Evolutionary conservation across 192 early-diverging fungal genomes (phyloP), one percentile per base, ranked within the genome.

Genomic region (Coemansia brasiliensis): DNA sequence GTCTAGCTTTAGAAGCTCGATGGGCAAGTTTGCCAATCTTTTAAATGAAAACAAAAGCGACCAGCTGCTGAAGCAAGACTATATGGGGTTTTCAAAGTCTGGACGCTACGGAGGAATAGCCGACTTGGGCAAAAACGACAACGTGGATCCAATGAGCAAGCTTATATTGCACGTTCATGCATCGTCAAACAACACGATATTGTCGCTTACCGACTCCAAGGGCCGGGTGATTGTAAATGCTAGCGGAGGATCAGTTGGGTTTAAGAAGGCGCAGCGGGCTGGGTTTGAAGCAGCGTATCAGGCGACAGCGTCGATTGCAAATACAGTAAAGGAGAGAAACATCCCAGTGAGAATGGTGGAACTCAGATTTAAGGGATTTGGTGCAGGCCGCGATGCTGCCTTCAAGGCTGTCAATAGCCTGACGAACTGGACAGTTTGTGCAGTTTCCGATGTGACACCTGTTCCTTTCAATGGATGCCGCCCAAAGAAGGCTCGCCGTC

Each of bases 281-380:
- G 92, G 91, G 25, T 88, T 84, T 60, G 95, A 98, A 74, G 92
- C 92, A 21, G 94, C 92, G 5, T 94, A 96, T 72, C 93, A 92
- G 80, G 89, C 93, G 6, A 87, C 90, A 39, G 58, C 79, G 32
- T 83, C 88, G 67, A 54, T 96, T 61, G 79, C 88, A 32, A 83
- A 86, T 21, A 85, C 83, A 48, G 80, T 84, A 29, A 69, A 85
- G 49, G 86, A 89, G 60, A 87, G 85, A 69, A 85, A 82, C 16
- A 78, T 92, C 13, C 72, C 73, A 32, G 79, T 89, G 10, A 59
- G 67, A 15, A 85, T 81, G 22, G 52, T 93, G 18, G 91, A 96
- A 64, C 65, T 98, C 29, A 77, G 86, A 43, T 79, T 98, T 24
- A 92, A 93, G 61, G 92, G 93, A 21, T 95, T 94, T 72, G 95